Conservation (phyloP, 768 basidiomycete genomes). For the Coprinellus micaceus region DNA sequence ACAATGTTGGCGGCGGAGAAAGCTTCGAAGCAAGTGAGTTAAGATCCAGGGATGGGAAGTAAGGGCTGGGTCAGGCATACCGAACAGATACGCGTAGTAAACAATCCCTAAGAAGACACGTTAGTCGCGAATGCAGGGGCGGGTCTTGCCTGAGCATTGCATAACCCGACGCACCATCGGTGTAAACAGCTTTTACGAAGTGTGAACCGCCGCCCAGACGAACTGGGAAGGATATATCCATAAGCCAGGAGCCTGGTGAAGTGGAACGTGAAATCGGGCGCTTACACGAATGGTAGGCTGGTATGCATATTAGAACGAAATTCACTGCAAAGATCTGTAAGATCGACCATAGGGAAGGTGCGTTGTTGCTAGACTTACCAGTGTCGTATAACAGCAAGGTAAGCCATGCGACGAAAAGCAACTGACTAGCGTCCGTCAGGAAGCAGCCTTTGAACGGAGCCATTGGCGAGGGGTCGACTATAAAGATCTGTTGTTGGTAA, state of each 20-base stretch:
- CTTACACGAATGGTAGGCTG: conserved; percentile 16
- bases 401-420: conserved; percentile 18
- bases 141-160: no score
- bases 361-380: conserved; percentile 2
- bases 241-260: neutral
- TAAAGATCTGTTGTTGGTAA: neutral
- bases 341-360: neutral
- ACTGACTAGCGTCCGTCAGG: conserved; percentile 14
- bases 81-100: conserved; percentile 21
- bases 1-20: conserved; percentile 12
- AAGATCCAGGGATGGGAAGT: no score
- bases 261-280: neutral
- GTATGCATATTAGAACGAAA: conserved; percentile 16
- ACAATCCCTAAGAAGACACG: conserved; percentile 13
- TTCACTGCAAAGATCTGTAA: conserved; percentile 7
- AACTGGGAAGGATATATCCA: neutral
- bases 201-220: conserved; percentile 11
- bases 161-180: conserved; percentile 19
- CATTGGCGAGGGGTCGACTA: conserved; percentile 17
- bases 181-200: conserved; percentile 12
- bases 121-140: no score
- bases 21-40: no score
- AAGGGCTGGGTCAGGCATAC: no score
- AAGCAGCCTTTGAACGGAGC: conserved; percentile 18
- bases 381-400: conserved; percentile 16